phyloP scores from a whole-genome alignment of 202 grass and related monocot genomes.

The Saccharum hybrid region DNA sequence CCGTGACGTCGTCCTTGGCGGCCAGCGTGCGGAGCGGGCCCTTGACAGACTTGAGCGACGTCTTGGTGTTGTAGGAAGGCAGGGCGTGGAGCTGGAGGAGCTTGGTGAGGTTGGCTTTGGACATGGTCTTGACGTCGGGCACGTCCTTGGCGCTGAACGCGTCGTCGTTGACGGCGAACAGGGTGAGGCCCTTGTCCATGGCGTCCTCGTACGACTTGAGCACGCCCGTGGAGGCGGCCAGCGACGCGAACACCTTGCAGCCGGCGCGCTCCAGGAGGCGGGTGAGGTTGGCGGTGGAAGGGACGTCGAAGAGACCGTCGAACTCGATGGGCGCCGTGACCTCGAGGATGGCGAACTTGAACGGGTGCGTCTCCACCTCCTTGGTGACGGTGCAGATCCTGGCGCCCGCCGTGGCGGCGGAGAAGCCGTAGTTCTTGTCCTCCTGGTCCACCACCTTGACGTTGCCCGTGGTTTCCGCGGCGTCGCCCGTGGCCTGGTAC shows the following conservation, averaged over 20 bases:
- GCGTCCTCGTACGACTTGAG: constrained; percentile 73
- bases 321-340: constrained; percentile 64
- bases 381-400: constrained; percentile 54
- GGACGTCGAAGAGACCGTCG: constrained; percentile 72
- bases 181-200: constrained; percentile 81
- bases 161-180: constrained; percentile 91
- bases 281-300: constrained; percentile 56
- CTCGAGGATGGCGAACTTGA: constrained; percentile 70
- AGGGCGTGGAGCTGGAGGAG: constrained; percentile 81
- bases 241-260: constrained; percentile 81
- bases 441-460: constrained; percentile 61
- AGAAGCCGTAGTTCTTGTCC: constrained; percentile 59
- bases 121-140: constrained; percentile 66
- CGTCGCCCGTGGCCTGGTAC: constrained; percentile 77
- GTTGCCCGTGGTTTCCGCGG: constrained; percentile 49
- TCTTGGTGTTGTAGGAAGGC: constrained; percentile 69
- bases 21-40: constrained; percentile 63
- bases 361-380: constrained; percentile 54
- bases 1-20: constrained; percentile 54
- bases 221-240: constrained; percentile 66
- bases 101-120: constrained; percentile 59
- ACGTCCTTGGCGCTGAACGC: constrained; percentile 65
- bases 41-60: constrained; percentile 64
- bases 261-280: constrained; percentile 81
- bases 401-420: constrained; percentile 52